Evolutionary conservation across 345 rosid genomes (phyloP).

Genomic region (Citrus medica): DNA sequence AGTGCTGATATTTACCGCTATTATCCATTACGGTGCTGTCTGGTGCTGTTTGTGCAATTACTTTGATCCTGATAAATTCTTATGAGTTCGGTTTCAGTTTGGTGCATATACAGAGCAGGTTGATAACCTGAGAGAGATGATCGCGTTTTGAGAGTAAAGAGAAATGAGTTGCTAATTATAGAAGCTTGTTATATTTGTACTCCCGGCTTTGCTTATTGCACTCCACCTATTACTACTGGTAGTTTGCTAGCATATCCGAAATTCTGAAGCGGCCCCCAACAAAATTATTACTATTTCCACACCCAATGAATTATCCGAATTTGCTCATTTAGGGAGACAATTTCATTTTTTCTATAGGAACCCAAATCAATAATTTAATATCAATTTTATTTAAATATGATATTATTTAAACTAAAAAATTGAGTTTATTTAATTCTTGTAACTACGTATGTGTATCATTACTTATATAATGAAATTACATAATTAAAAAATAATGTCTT

Average conservation of each 20-base stretch:
- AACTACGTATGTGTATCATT: too few species aligned
- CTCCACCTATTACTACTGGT: background rate
- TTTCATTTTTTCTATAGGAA: too few species aligned
- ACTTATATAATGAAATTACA: too few species aligned
- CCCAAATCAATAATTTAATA: too few species aligned
- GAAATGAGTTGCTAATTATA: background rate
- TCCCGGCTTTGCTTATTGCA: background rate
- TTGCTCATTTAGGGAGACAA: too few species aligned
- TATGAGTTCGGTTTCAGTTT: background rate
- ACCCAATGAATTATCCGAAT: too few species aligned
- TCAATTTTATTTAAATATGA: too few species aligned
- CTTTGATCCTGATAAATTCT: conserved; percentile 16
- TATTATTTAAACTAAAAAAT: too few species aligned
- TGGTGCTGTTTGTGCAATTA: background rate
- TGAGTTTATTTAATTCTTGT: too few species aligned
- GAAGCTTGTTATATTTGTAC: background rate
- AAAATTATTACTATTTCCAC: background rate
- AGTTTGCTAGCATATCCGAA: too few species aligned
- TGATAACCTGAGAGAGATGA: conserved; percentile 8
- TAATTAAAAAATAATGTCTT: too few species aligned
- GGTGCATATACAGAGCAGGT: background rate
- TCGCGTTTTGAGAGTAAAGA: background rate
- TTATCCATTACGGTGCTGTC: conserved; percentile 34
- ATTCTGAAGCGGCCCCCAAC: background rate
- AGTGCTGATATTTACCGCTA: conserved; percentile 30